Base-by-base conservation (phyloP, 2,329 filamentous ascomycete genomes). In the Colletotrichum sp. region DNA sequence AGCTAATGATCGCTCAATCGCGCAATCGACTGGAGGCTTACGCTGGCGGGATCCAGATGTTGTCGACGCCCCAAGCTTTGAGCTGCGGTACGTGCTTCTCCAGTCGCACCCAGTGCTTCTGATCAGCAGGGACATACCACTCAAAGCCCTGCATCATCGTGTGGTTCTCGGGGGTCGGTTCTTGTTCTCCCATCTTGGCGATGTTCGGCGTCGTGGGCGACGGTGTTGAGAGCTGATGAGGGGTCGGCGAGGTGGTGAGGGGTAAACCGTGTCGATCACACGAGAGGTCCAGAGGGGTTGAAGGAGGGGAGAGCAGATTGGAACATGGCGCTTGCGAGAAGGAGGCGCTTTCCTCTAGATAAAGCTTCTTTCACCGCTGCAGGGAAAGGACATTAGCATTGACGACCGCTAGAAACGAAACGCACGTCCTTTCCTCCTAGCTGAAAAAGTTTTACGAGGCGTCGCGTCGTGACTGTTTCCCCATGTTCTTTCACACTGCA, bases 141-240 rank as follows among this genome's bases (percentile, higher is more conserved):
- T 95, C 93, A 80, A 94, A 95, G 16, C 89, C 91, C 84, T 95
- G 93, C 82, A 95, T 89, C 84, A 95, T 90, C 67, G 91, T 89
- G 80, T 85, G 85, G 77, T 90, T 90, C 80, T 88, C 85, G 16
- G 84, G 82, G 2, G 86, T 67, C 8, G 78, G 67, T 38, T 79
- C 77, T 26, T 78, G 72, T 8, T 77, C 67, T 52, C 57, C 77
- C 78, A 78, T 76, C 16, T 28, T 61, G 58, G n/a, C 43, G 43
- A 21, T 52, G 3, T 52, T 13, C 6, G 58, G 58, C 70, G 30
- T 34, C 57, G 48, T 55, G 30, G 34, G 13, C 63, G 68, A 52
- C 28, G 69, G 21, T 16, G 26, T 16, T 10, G 64, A 68, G 16
- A 58, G 28, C 26, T 18, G 36, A 21, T 28, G 13, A 68, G 55